phyloP scores from a whole-genome alignment of 2,329 filamentous ascomycete species.

The Verticillium tricorpus region DNA sequence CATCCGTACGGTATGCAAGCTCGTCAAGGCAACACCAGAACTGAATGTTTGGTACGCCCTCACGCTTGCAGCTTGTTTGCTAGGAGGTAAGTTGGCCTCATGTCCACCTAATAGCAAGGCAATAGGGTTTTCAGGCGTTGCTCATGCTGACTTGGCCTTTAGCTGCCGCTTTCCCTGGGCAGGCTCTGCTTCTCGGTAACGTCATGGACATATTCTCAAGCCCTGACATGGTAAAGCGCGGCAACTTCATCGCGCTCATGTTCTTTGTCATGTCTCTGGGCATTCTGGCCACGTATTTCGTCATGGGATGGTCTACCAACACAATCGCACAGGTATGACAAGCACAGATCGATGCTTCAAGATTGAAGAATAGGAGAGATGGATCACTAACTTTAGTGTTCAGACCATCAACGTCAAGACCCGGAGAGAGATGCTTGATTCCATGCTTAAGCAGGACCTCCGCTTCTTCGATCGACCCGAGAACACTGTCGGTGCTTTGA shows the following conservation, averaged over 20 bases:
- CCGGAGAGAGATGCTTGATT: constrained; percentile 20
- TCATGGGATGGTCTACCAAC: constrained; percentile 14
- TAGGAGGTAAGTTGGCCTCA: constrained; percentile 2
- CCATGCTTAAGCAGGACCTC: constrained; percentile 34
- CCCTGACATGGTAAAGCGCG: constrained; percentile 15
- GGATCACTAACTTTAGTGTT: background rate
- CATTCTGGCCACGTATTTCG: constrained; percentile 15
- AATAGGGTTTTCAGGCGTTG: no score
- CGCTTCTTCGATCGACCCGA: constrained; percentile 28
- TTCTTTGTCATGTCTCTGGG: constrained; percentile 21
- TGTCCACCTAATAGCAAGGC: background rate
- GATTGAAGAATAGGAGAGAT: background rate
- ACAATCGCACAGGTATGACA: constrained; percentile 13
- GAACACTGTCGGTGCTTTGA: constrained; percentile 27
- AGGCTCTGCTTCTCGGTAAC: constrained; percentile 35
- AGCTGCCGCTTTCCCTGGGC: constrained; percentile 33
- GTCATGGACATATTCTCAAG: constrained; percentile 27
- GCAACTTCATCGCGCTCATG: constrained; percentile 33
- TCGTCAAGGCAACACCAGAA: constrained; percentile 7
- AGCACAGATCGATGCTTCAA: background rate
- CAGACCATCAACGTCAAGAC: constrained; percentile 15
- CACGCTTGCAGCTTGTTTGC: background rate
- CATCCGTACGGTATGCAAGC: constrained; percentile 6
- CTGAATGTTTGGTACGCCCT: constrained; percentile 8
- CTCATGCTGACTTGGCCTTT: constrained; percentile 6